Percentiles rank a stretch among this genome's conserved stretches.
phyloP scores from a whole-genome alignment of 352 stramenopile genomes.

The Phytophthora pini region DNA sequence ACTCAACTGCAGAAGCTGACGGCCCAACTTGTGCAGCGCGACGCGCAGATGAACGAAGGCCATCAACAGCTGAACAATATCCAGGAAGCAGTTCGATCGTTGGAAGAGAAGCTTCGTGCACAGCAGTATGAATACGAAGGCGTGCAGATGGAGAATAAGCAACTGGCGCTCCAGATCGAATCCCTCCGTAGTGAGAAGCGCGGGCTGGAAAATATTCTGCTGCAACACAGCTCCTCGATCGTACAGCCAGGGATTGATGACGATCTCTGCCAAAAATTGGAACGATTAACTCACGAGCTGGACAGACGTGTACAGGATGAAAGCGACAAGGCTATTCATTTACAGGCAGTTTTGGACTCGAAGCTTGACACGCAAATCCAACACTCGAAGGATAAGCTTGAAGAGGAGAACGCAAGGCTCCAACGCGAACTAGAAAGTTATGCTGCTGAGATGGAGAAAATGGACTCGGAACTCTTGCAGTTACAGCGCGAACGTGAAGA shows the following conservation, averaged over 20 bases:
- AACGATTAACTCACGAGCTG: constrained; percentile 48
- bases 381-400: constrained; percentile 31
- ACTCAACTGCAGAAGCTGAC: constrained; percentile 51
- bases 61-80: constrained; percentile 47
- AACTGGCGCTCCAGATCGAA: constrained; percentile 44
- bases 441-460: constrained; percentile 28
- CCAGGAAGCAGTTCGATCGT: constrained; percentile 30
- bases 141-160: constrained; percentile 39
- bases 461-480: constrained; percentile 44
- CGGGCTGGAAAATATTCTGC: constrained; percentile 35
- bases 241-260: constrained; percentile 37
- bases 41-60: constrained; percentile 56
- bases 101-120: constrained; percentile 44
- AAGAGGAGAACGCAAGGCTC: constrained; percentile 36
- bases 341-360: constrained; percentile 47
- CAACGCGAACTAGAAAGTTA: constrained; percentile 34
- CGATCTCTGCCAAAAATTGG: constrained; percentile 47
- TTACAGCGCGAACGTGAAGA: constrained; percentile 59
- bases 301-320: constrained; percentile 50
- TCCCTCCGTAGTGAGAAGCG: constrained; percentile 49
- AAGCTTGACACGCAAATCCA: constrained; percentile 35
- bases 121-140: constrained; percentile 46
- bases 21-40: constrained; percentile 44
- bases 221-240: constrained; percentile 20
- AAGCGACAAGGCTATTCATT: constrained; percentile 45